Conservation (phyloP, 306 rosid species). For the Fragaria ananassa region DNA sequence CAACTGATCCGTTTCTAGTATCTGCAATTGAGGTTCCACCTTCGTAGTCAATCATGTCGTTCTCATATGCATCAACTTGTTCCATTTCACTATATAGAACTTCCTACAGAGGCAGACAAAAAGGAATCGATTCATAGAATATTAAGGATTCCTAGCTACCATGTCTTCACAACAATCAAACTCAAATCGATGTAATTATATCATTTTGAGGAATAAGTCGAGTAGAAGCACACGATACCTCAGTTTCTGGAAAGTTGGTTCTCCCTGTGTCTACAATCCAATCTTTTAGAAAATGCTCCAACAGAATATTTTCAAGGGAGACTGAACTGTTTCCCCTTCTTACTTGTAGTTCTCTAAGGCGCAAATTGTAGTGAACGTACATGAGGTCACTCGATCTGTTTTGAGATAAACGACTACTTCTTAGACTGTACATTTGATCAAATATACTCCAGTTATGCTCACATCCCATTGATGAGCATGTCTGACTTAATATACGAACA, state of each 20-base stretch:
- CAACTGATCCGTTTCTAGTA: conserved; percentile 50
- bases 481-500: conserved; percentile 85
- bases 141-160: background rate
- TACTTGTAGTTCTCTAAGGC: conserved; percentile 76
- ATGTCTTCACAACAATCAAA: background rate
- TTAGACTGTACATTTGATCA: conserved; percentile 58
- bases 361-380: conserved; percentile 82
- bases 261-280: conserved; percentile 66
- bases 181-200: background rate
- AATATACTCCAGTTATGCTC: conserved; percentile 79
- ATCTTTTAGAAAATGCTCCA: conserved; percentile 56
- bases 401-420: conserved; percentile 60
- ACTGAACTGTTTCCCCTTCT: conserved; percentile 50
- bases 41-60: conserved; percentile 63
- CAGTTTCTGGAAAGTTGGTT: conserved; percentile 48
- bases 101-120: conserved; percentile 41
- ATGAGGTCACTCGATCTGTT: conserved; percentile 68
- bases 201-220: background rate
- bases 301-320: conserved; percentile 50
- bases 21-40: conserved; percentile 40
- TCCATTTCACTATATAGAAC: conserved; percentile 51
- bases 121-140: background rate
- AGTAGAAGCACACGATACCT: conserved; percentile 41
- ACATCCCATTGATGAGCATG: conserved; percentile 73
- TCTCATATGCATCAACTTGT: conserved; percentile 54